A percentile compares a stretch with the other conserved stretches of the same genome.
Evolutionary conservation across 345 rosid species (phyloP).

Genomic region (Brassica rapa): DNA sequence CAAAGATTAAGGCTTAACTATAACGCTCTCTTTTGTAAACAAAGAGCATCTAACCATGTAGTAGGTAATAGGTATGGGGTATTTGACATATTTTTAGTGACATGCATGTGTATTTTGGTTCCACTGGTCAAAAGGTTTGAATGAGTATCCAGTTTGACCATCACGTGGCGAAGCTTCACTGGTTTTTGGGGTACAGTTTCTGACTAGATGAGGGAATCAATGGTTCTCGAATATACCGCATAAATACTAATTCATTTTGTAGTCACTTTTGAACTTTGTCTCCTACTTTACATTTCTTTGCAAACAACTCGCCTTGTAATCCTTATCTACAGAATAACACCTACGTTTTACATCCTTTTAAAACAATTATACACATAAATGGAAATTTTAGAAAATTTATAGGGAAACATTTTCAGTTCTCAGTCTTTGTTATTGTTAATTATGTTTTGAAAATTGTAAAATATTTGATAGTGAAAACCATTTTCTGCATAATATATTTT

Average conservation of each 20-base stretch:
- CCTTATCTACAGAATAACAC: neutral
- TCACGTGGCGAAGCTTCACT: conserved; percentile 11
- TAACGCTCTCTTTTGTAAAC: neutral
- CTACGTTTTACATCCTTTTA: neutral
- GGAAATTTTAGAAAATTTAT: neutral
- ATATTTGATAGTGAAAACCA: neutral
- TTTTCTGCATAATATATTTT: too few relatives aligned
- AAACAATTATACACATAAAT: neutral
- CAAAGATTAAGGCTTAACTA: neutral
- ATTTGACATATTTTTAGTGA: conserved; percentile 1
- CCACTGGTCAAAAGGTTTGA: conserved; percentile 32
- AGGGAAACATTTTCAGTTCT: neutral
- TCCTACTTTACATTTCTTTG: conserved; percentile 5
- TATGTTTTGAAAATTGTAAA: neutral
- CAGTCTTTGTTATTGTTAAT: neutral
- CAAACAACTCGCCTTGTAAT: neutral
- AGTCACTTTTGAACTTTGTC: conserved; percentile 12
- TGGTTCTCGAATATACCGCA: conserved; percentile 40
- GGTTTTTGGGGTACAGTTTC: conserved; percentile 7
- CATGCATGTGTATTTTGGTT: conserved; percentile 35
- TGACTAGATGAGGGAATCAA: conserved; percentile 35
- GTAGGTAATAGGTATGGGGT: neutral
- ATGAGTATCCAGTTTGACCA: conserved; percentile 19
- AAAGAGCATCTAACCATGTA: conserved; percentile 16
- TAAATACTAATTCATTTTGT: conserved; percentile 15